A percentile compares a stretch with the other conserved stretches of the same genome.
Conservation (phyloP, 805 yeast genomes). For the Teunomyces aglyptinius region DNA sequence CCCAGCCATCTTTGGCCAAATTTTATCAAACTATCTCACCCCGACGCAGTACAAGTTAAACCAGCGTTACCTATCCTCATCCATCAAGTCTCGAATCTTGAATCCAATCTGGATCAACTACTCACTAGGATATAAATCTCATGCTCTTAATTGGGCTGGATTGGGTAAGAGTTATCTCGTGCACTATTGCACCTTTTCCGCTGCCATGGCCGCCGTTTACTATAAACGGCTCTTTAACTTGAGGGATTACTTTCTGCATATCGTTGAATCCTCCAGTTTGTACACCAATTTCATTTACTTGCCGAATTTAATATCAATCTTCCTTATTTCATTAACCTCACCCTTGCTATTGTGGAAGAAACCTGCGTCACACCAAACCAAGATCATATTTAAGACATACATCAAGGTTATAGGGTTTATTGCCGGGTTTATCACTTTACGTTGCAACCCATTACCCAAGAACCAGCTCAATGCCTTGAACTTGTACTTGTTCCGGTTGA, state of each 20-base stretch:
- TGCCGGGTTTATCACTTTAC: slow-evolving; percentile 29
- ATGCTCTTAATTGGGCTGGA: slow-evolving; percentile 29
- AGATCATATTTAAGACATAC: slow-evolving; percentile 31
- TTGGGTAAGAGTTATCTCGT: slow-evolving; percentile 22
- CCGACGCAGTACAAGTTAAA: slow-evolving; percentile 36
- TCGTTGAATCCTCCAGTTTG: slow-evolving; percentile 27
- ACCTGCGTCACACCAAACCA: slow-evolving; percentile 16
- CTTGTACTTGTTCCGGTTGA: slow-evolving; percentile 31
- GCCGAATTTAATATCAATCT: slow-evolving; percentile 36
- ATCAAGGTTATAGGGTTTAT: slow-evolving; percentile 34
- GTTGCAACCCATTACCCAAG: slow-evolving; percentile 21
- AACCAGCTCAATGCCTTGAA: slow-evolving; percentile 27
- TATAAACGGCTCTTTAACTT: slow-evolving; percentile 15
- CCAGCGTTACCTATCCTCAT: slow-evolving; percentile 33
- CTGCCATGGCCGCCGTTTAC: slow-evolving; percentile 15
- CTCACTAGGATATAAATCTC: slow-evolving; percentile 24
- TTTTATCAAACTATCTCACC: slow-evolving; percentile 40
- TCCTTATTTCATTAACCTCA: slow-evolving; percentile 33
- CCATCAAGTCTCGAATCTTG: slow-evolving; percentile 29
- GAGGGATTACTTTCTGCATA: slow-evolving; percentile 17
- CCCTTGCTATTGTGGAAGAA: slow-evolving; percentile 20
- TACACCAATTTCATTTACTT: slow-evolving; percentile 33
- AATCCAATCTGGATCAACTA: slow-evolving; percentile 44
- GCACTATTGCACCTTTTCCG: slow-evolving; percentile 23
- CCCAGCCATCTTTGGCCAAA: slow-evolving; percentile 38